These are phyloP conservation scores for Alternaria novae-zelandiae DNA, from an alignment of 2,329 filamentous ascomycete species.

Conservation along the genomic window DNA sequence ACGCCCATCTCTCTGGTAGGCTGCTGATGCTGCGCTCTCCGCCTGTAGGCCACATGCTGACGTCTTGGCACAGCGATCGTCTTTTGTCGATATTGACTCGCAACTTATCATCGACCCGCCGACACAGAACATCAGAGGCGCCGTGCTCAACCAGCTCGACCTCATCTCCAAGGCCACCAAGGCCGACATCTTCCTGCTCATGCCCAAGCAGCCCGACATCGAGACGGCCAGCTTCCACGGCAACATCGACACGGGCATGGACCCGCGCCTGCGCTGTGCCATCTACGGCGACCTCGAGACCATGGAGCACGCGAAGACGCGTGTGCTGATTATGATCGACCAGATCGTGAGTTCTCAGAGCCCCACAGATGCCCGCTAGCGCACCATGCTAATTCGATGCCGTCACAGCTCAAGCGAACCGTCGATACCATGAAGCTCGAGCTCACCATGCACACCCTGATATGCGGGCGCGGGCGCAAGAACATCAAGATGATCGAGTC, in stretches of 20 bases:
- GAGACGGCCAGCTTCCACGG: slow-evolving; percentile 79
- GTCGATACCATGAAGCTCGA: slow-evolving; percentile 85
- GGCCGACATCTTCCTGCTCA: slow-evolving; percentile 94
- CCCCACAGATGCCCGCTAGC: slow-evolving; percentile 29
- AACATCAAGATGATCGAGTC: slow-evolving; percentile 99
- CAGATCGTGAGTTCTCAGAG: slow-evolving; percentile 71
- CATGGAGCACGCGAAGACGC: slow-evolving; percentile 94
- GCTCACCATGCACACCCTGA: slow-evolving; percentile 84
- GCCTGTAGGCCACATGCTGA: slow-evolving; percentile 29
- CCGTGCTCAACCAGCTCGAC: slow-evolving; percentile 84
- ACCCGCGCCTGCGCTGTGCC: slow-evolving; percentile 88
- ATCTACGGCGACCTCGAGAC: slow-evolving; percentile 97
- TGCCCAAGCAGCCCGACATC: slow-evolving; percentile 81
- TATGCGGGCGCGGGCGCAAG: slow-evolving; percentile 92
- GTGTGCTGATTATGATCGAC: slow-evolving; percentile 96
- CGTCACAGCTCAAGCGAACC: slow-evolving; percentile 68
- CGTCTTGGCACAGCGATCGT: slow-evolving; percentile 72
- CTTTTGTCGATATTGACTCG: slow-evolving; percentile 91
- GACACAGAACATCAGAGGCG: slow-evolving; percentile 71
- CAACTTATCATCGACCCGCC: slow-evolving; percentile 82
- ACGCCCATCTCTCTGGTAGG: slow-evolving; percentile 91
- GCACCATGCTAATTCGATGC: slow-evolving; percentile 45
- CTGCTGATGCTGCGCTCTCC: slow-evolving; percentile 11
- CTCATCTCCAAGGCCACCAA: slow-evolving; percentile 86
- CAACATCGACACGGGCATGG: slow-evolving; percentile 76